These are phyloP conservation scores for Xylariaceae sp. DNA, from an alignment of 2,329 filamentous ascomycete genomes.

Conservation along the genomic window DNA sequence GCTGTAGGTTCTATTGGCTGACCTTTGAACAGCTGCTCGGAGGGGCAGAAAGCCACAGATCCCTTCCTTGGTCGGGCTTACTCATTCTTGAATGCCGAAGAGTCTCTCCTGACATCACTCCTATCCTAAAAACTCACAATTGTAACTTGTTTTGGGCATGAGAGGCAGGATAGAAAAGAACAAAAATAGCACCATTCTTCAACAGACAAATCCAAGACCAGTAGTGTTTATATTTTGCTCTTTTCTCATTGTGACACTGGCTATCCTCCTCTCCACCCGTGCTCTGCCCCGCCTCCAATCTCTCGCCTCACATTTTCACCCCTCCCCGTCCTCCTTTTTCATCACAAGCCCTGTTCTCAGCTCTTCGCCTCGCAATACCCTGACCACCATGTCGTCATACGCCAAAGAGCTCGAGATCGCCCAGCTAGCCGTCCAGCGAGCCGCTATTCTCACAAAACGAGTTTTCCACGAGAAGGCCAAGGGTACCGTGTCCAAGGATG, in stretches of 20 bases:
- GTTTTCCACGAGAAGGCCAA: slow-evolving; percentile 91
- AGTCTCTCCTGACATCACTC: background rate
- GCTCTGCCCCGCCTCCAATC: slow-evolving; percentile 41
- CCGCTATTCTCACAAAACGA: slow-evolving; percentile 74
- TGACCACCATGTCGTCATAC: slow-evolving; percentile 56
- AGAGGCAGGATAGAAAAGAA: slow-evolving; percentile 21
- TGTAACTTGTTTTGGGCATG: slow-evolving; percentile 25
- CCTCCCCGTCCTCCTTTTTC: slow-evolving; percentile 1
- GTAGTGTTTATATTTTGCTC: slow-evolving; percentile 30
- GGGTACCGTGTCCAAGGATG: slow-evolving; percentile 91
- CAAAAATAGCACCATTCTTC: background rate
- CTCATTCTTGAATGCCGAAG: slow-evolving; percentile 13
- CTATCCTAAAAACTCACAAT: no score
- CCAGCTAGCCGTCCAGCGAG: slow-evolving; percentile 77
- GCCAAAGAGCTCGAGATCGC: slow-evolving; percentile 74
- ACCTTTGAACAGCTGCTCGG: no score
- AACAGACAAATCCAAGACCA: slow-evolving; percentile 11
- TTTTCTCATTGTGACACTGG: slow-evolving; percentile 38
- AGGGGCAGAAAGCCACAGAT: slow-evolving; percentile 12
- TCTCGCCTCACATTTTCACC: slow-evolving; percentile 37
- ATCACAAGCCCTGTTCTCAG: slow-evolving; percentile 3
- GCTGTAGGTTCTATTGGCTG: background rate
- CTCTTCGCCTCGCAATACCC: slow-evolving; percentile 26
- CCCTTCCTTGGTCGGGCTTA: slow-evolving; percentile 10
- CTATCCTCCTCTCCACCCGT: slow-evolving; percentile 36